These are phyloP conservation scores for Uncinocarpus reesii DNA, from an alignment of 2,329 filamentous ascomycete genomes.

Conservation along the genomic window DNA sequence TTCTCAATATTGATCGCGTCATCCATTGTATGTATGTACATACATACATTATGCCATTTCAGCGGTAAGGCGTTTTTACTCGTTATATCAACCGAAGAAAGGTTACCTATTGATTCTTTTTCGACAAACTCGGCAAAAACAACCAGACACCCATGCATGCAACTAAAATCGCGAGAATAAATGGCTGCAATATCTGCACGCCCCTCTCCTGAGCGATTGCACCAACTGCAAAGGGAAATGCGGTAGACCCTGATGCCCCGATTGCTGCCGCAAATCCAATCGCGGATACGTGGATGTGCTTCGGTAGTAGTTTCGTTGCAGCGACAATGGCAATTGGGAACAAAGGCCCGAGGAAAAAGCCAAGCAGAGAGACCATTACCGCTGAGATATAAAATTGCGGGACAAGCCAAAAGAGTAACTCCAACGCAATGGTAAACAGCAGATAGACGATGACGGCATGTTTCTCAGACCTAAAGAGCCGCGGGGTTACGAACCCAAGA, in stretches of 20 bases:
- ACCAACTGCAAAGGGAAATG: slow-evolving; percentile 38
- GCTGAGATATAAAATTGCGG: slow-evolving; percentile 65
- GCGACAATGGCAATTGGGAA: slow-evolving; percentile 67
- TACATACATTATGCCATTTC: too few relatives aligned
- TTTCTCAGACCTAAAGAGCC: slow-evolving; percentile 56
- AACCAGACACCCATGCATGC: slow-evolving; percentile 45
- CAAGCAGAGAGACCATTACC: slow-evolving; percentile 59
- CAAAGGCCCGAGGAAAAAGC: slow-evolving; percentile 69
- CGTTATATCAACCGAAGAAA: too few relatives aligned
- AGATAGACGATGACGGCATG: slow-evolving; percentile 56
- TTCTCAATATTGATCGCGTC: too few relatives aligned
- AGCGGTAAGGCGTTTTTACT: too few relatives aligned
- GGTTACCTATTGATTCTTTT: slow-evolving; percentile 12
- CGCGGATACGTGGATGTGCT: slow-evolving; percentile 62
- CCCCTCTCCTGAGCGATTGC: slow-evolving; percentile 46
- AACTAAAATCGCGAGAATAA: slow-evolving; percentile 46
- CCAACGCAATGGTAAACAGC: slow-evolving; percentile 49
- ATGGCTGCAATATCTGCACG: slow-evolving; percentile 50
- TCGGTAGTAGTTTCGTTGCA: slow-evolving; percentile 62
- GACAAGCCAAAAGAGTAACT: slow-evolving; percentile 72
- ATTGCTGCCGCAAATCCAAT: slow-evolving; percentile 74
- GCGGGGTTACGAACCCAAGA: slow-evolving; percentile 64
- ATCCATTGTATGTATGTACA: too few relatives aligned
- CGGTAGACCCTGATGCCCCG: slow-evolving; percentile 57
- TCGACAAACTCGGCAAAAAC: slow-evolving; percentile 23